These are phyloP conservation scores for Endocalyx cinctus DNA, from an alignment of 2,329 filamentous ascomycete species.

Conservation along the genomic window DNA sequence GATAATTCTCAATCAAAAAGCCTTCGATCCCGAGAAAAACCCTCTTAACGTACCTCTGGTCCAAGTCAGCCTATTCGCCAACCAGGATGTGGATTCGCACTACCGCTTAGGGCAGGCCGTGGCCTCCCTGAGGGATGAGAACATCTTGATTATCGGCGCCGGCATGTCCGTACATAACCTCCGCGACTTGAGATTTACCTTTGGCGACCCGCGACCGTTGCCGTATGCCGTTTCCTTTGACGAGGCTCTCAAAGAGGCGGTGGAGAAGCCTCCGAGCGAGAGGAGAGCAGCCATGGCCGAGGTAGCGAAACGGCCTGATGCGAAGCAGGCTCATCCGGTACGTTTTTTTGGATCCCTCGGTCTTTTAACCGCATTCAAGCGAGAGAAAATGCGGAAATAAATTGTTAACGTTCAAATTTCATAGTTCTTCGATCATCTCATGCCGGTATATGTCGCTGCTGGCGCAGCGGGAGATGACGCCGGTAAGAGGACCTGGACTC, in stretches of 20 bases:
- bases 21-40: slow-evolving; percentile 58
- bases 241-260: slow-evolving; percentile 61
- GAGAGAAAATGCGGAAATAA: too few species aligned
- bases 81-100: slow-evolving; percentile 61
- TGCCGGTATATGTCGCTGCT: slow-evolving; percentile 43
- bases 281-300: slow-evolving; percentile 36
- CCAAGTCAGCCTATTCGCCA: slow-evolving; percentile 65
- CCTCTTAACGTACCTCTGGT: slow-evolving; percentile 64
- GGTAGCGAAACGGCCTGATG: slow-evolving; percentile 37
- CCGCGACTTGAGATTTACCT: slow-evolving; percentile 45
- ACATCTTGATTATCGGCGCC: slow-evolving; percentile 63
- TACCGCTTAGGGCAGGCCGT: slow-evolving; percentile 65
- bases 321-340: slow-evolving; percentile 41
- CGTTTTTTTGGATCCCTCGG: too few species aligned
- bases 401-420: slow-evolving; percentile 2
- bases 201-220: slow-evolving; percentile 40
- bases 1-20: slow-evolving; percentile 26
- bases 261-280: slow-evolving; percentile 37
- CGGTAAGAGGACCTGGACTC: slow-evolving; percentile 40
- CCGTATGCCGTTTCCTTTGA: slow-evolving; percentile 62
- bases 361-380: too few species aligned
- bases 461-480: slow-evolving; percentile 40
- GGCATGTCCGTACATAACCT: slow-evolving; percentile 75
- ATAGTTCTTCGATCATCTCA: slow-evolving; percentile 43
- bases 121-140: slow-evolving; percentile 59